Percentiles rank a stretch among this genome's conserved stretches.
phyloP scores from a whole-genome alignment of 192 early-diverging fungal species.

The Coemansia sp. region DNA sequence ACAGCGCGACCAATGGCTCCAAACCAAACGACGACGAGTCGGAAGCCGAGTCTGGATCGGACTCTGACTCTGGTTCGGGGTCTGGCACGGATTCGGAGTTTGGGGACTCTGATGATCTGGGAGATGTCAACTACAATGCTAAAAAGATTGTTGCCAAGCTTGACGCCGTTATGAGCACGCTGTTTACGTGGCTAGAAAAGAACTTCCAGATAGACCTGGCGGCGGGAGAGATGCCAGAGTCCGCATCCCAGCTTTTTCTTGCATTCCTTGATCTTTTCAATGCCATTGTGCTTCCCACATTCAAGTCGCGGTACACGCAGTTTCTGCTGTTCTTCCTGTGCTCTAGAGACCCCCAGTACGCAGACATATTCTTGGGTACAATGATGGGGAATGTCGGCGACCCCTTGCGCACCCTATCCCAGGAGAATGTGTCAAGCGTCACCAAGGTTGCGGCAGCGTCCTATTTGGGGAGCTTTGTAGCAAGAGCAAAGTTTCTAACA shows the following conservation, averaged over 20 bases:
- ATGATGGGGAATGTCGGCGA: slow-evolving; percentile 62
- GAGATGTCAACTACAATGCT: slow-evolving; percentile 38
- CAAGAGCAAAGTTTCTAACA: slow-evolving; percentile 82
- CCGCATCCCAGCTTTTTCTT: slow-evolving; percentile 63
- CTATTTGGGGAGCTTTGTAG: slow-evolving; percentile 87
- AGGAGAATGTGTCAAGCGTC: slow-evolving; percentile 63
- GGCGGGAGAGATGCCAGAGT: slow-evolving; percentile 30
- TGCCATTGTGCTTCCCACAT: slow-evolving; percentile 77
- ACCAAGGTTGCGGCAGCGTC: slow-evolving; percentile 77
- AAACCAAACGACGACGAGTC: neutral
- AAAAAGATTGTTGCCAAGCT: slow-evolving; percentile 69
- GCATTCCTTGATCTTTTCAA: slow-evolving; percentile 80
- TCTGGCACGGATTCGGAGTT: slow-evolving; percentile 41
- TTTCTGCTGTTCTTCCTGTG: slow-evolving; percentile 88
- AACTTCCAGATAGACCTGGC: slow-evolving; percentile 21
- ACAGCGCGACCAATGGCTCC: too few species aligned
- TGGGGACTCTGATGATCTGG: slow-evolving; percentile 18
- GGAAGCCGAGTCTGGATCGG: slow-evolving; percentile 37
- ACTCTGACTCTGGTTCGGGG: slow-evolving; percentile 24
- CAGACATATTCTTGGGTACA: slow-evolving; percentile 79
- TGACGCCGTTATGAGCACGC: slow-evolving; percentile 69
- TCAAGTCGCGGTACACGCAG: slow-evolving; percentile 89
- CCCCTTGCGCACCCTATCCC: slow-evolving; percentile 37
- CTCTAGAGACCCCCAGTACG: slow-evolving; percentile 66
- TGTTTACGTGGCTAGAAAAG: slow-evolving; percentile 65